These are phyloP conservation scores for Jackrogersella minutella DNA, from an alignment of 495 filamentous ascomycete genomes.

Conservation along the genomic window DNA sequence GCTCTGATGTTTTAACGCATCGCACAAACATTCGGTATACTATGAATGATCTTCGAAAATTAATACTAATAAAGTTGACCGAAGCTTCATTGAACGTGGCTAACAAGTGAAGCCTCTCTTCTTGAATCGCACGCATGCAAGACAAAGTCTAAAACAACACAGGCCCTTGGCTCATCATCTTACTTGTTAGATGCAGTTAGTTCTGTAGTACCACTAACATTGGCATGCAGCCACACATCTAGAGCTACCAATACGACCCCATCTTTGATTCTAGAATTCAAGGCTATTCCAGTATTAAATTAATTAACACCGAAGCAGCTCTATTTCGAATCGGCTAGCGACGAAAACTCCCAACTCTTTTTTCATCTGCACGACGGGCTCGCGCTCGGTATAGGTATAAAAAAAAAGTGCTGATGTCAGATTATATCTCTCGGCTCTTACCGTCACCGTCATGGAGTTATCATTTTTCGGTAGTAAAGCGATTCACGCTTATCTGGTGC, in stretches of 20 bases:
- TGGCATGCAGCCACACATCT: constrained; percentile 8
- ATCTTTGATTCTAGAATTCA: neutral
- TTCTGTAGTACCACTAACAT: neutral
- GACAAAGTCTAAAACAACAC: neutral
- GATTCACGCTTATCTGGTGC: constrained; percentile 20
- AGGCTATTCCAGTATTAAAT: neutral
- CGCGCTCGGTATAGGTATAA: neutral
- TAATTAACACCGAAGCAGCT: no score
- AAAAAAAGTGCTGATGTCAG: constrained; percentile 24
- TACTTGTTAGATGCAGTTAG: constrained; percentile 13
- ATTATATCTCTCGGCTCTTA: constrained; percentile 14
- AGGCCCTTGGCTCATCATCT: neutral
- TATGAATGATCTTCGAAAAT: neutral
- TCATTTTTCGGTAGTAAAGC: neutral
- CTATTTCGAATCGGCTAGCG: neutral
- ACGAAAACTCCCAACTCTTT: neutral
- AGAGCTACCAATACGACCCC: neutral
- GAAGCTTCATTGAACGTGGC: neutral
- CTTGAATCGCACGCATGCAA: neutral
- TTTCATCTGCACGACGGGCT: no score
- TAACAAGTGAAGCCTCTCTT: neutral
- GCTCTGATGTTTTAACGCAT: neutral
- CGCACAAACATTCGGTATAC: neutral
- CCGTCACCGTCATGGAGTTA: neutral
- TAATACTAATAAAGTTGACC: constrained; percentile 6